These are phyloP conservation scores for Ceratocystis smalleyi DNA, from an alignment of 2,329 filamentous ascomycete genomes.

Conservation along the genomic window DNA sequence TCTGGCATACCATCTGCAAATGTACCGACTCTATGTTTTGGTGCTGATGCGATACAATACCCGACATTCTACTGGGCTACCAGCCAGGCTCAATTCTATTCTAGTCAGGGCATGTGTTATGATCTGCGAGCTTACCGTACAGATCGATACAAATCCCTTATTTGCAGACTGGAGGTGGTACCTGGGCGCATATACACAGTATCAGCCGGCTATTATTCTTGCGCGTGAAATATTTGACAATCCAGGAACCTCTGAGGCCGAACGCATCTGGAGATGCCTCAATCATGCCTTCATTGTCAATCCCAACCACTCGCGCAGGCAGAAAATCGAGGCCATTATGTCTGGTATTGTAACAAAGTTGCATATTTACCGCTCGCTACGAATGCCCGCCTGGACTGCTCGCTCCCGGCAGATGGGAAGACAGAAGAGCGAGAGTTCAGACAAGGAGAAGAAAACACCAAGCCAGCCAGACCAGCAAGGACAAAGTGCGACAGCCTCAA, in stretches of 20 bases:
- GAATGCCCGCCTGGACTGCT: slow-evolving; percentile 10
- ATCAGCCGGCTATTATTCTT: slow-evolving; percentile 53
- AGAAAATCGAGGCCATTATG: slow-evolving; percentile 30
- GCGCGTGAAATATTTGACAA: slow-evolving; percentile 50
- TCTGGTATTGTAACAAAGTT: slow-evolving; percentile 22
- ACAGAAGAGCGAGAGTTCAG: background rate
- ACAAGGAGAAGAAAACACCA: background rate
- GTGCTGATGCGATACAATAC: slow-evolving; percentile 52
- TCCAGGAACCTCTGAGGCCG: slow-evolving; percentile 40
- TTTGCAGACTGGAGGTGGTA: slow-evolving; percentile 56
- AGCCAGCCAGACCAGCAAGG: background rate
- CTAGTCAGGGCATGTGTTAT: slow-evolving; percentile 45
- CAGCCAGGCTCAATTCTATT: slow-evolving; percentile 46
- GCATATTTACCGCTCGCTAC: slow-evolving; percentile 14
- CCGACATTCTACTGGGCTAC: slow-evolving; percentile 34
- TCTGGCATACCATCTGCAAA: slow-evolving; percentile 48
- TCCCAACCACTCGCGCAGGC: slow-evolving; percentile 28
- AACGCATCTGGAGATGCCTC: slow-evolving; percentile 53
- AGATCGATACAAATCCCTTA: slow-evolving; percentile 29
- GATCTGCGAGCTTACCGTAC: slow-evolving; percentile 34
- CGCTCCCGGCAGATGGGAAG: background rate
- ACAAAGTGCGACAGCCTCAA: background rate
- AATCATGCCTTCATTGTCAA: slow-evolving; percentile 57
- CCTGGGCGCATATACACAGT: slow-evolving; percentile 53
- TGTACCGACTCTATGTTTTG: slow-evolving; percentile 49